Base-by-base conservation (phyloP, 1,284 basidiomycete genomes). In the Cryptococcus amylolentus region DNA sequence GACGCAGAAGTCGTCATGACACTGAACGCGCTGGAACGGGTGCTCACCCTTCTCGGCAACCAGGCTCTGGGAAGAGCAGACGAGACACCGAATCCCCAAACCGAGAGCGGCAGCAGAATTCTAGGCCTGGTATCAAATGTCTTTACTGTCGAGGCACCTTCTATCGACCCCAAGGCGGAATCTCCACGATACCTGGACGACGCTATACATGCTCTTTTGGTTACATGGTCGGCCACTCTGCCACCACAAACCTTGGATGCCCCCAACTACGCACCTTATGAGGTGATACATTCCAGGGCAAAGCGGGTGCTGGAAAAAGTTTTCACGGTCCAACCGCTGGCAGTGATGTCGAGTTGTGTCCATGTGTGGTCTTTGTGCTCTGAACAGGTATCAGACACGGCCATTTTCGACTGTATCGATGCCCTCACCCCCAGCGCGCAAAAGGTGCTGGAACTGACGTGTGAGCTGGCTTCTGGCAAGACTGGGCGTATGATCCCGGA, bases 1-100 rank as follows among this genome's bases (percentile, higher is more conserved):
- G 93, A 96, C 68, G 84, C 88, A 0, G 91, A 95, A 63, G 84
- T 91, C 56, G 81, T 88, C 52, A 90, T 89, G 83, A 78, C 94
- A 4, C 81, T 94, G 27, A 89, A 88, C 64, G 86, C 87, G 0
- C 74, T 95, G 43, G 93, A 97, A 67, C 82, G 90, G 27, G 78
- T 96, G 6, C 81, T 91, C 23, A 76, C 88, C 13, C 79, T 88
- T 40, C 86, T 84, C 54, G 63, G 55, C 50, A 66, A 23, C 31
- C 56, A 43, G 38, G 39, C 46, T 39, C 57, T 55, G 7, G 31
- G 61, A 12, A 54, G 55, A 20, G 63, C 60, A 18, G 70, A 72
- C 23, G 71, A 73, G 20, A 46, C 56, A 8, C 39, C 56, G 70
- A 41, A 65, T 23, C 49, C 80, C 6, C 84, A 86, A 20, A 72